These are phyloP conservation scores for Vigna mungo DNA, from an alignment of 306 rosid species.

Conservation along the genomic window DNA sequence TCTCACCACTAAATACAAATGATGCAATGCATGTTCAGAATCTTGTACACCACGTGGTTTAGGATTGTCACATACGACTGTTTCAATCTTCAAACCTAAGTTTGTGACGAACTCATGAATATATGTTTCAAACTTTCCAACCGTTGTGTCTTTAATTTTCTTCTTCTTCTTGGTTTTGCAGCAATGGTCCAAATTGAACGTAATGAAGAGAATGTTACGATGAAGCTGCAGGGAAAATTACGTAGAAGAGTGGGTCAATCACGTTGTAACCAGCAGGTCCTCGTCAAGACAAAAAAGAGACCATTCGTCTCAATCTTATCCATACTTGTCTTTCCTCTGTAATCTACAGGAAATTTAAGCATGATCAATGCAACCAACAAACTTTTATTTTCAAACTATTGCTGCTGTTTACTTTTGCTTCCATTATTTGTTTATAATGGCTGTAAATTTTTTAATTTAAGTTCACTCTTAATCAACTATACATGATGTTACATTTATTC, in stretches of 20 bases:
- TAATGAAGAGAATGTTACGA: conserved; percentile 29
- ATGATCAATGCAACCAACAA: background rate
- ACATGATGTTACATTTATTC: background rate
- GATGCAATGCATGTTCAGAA: background rate
- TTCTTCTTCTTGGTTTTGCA: background rate
- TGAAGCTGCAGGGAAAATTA: conserved; percentile 31
- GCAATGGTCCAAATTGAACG: background rate
- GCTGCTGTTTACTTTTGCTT: background rate
- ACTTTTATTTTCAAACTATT: background rate
- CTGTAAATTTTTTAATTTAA: background rate
- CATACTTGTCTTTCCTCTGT: background rate
- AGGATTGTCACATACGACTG: conserved; percentile 8
- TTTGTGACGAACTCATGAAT: background rate
- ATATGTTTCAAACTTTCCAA: background rate
- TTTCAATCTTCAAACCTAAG: conserved; percentile 7
- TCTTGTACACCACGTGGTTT: conserved; percentile 20
- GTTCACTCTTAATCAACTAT: background rate
- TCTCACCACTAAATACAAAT: background rate
- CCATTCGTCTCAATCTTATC: background rate
- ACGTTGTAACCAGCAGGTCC: conserved; percentile 31
- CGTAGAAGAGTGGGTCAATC: conserved; percentile 37
- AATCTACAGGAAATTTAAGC: background rate
- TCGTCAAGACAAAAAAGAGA: background rate
- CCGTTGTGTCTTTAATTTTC: background rate
- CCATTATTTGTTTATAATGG: background rate